These are phyloP conservation scores for Pistacia atlantica DNA, from an alignment of 345 rosid species.

Conservation along the genomic window DNA sequence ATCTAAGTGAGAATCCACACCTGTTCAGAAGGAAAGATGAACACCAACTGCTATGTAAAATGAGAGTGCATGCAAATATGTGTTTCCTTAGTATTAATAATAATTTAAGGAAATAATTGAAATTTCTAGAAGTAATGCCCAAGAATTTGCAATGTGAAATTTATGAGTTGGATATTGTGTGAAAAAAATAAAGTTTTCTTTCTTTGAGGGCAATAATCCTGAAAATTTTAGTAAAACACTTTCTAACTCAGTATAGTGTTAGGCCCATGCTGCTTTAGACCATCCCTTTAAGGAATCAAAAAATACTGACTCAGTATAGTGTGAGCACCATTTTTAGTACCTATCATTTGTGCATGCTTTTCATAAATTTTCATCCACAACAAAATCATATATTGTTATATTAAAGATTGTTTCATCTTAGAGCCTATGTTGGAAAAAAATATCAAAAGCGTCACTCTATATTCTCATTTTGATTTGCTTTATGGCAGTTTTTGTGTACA, in stretches of 20 bases:
- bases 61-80: no score
- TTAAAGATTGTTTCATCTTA: slow-evolving; percentile 3
- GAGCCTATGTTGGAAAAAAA: not conserved
- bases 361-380: not conserved
- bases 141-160: no score
- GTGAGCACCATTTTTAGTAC: not conserved
- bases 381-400: not conserved
- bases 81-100: no score
- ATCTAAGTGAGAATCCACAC: no score
- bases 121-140: no score
- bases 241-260: not conserved
- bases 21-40: no score
- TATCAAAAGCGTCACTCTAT: slow-evolving; percentile 12
- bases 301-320: not conserved
- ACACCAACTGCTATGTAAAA: no score
- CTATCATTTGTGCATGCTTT: not conserved
- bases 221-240: no score
- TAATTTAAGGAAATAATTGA: no score
- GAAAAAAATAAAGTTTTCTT: no score
- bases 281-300: not conserved
- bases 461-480: slow-evolving; percentile 26
- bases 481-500: slow-evolving; percentile 39
- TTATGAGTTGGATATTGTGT: no score
- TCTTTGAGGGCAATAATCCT: no score
- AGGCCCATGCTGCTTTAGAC: not conserved